Percentiles rank a stretch among this genome's conserved stretches.
Evolutionary conservation across 2,329 filamentous ascomycete species (phyloP).

Genomic region (Penicillium sclerotiorum): DNA sequence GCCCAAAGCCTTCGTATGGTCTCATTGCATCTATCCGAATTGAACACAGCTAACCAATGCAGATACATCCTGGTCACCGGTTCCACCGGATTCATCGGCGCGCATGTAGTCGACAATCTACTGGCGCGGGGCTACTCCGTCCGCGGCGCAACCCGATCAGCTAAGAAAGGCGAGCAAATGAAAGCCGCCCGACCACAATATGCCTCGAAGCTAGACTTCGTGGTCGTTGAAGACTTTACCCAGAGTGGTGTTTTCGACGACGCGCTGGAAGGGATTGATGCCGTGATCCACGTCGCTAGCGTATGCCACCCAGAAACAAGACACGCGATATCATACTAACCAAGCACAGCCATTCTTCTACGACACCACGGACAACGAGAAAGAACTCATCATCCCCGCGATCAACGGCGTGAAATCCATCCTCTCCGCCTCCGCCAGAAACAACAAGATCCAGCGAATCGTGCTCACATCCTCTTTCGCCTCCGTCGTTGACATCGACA

Average conservation of each 20-base stretch:
- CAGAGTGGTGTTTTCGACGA: constrained; percentile 40
- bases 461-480: constrained; percentile 37
- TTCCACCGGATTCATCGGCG: constrained; percentile 33
- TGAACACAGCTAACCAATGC: neutral
- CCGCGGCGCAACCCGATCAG: constrained; percentile 27
- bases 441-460: constrained; percentile 25
- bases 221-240: constrained; percentile 48
- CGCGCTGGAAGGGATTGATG: constrained; percentile 47
- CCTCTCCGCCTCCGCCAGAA: constrained; percentile 35
- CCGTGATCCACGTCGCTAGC: constrained; percentile 51
- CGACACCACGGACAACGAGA: constrained; percentile 48
- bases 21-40: neutral
- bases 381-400: constrained; percentile 48
- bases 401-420: constrained; percentile 51
- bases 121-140: constrained; percentile 26
- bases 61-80: constrained; percentile 29
- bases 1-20: neutral
- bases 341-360: constrained; percentile 48
- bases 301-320: constrained; percentile 28
- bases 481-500: constrained; percentile 26
- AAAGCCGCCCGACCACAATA: constrained; percentile 42
- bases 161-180: constrained; percentile 35
- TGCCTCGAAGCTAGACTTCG: constrained; percentile 43
- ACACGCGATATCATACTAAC: neutral
- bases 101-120: constrained; percentile 31